Evolutionary conservation across 2,329 filamentous ascomycete genomes (phyloP).

Genomic region (Penicillium sp.): DNA sequence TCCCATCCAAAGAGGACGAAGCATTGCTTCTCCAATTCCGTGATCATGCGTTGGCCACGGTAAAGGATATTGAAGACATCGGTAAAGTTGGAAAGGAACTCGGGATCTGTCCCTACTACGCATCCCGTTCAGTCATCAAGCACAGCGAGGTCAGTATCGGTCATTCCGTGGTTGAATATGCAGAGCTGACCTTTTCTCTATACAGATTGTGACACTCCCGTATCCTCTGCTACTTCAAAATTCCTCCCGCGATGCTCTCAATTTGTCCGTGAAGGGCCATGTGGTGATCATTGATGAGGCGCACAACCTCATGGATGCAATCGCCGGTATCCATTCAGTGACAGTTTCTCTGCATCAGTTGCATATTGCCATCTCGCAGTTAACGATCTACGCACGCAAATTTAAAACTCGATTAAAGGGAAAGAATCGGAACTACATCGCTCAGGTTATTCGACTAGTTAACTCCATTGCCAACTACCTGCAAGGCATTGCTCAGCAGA

Average conservation of each 20-base stretch:
- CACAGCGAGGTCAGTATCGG: conserved; percentile 62
- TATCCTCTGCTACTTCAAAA: conserved; percentile 88
- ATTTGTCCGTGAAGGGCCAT: conserved; percentile 80
- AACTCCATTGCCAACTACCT: conserved; percentile 74
- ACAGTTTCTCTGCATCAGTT: conserved; percentile 72
- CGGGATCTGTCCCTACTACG: conserved; percentile 90
- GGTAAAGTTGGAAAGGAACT: conserved; percentile 73
- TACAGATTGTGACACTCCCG: conserved; percentile 78
- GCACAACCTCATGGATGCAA: conserved; percentile 95
- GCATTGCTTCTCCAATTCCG: conserved; percentile 74
- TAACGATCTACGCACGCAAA: conserved; percentile 78
- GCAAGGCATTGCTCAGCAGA: conserved; percentile 46
- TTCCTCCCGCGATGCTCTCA: conserved; percentile 80
- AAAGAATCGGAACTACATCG: conserved; percentile 86
- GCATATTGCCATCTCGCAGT: conserved; percentile 67
- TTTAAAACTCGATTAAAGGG: conserved; percentile 88
- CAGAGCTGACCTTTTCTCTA: conserved; percentile 5
- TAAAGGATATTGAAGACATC: conserved; percentile 93
- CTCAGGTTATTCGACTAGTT: conserved; percentile 78
- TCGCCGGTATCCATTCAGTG: conserved; percentile 80
- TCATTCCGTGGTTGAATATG: background rate
- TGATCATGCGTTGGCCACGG: conserved; percentile 75
- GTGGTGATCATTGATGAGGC: conserved; percentile 96
- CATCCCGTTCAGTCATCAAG: conserved; percentile 79
- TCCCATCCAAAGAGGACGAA: conserved; percentile 75